Percentiles rank a stretch among this genome's conserved stretches.
Conservation (phyloP, 176 grass and related monocot species). For the Tillandsia fasciculata region DNA sequence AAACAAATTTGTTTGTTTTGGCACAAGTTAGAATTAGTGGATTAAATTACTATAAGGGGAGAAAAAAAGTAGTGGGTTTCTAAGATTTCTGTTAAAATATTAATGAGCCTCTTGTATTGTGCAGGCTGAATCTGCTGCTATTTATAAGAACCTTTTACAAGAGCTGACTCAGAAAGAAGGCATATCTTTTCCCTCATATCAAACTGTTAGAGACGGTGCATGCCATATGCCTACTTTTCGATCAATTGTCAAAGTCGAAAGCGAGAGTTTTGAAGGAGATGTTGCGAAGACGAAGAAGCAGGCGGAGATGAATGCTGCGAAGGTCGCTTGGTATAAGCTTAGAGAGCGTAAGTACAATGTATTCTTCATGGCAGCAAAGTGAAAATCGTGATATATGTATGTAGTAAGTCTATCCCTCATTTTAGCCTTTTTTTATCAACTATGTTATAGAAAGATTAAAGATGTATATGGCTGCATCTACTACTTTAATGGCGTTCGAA, state of each 20-base stretch:
- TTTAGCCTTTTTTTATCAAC: too few relatives aligned
- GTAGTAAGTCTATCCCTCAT: too few relatives aligned
- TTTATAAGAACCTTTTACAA: slow-evolving; percentile 55
- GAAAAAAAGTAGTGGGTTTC: too few relatives aligned
- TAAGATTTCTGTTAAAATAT: slow-evolving; percentile 7
- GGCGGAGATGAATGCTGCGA: slow-evolving; percentile 53
- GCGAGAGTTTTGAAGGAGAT: slow-evolving; percentile 39
- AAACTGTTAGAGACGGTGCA: slow-evolving; percentile 25
- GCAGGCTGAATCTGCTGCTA: slow-evolving; percentile 26
- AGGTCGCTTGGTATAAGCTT: slow-evolving; percentile 43
- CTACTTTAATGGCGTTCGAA: not conserved
- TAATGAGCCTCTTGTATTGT: slow-evolving; percentile 22
- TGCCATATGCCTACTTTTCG: slow-evolving; percentile 20
- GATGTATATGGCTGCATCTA: not conserved
- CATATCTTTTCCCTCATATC: slow-evolving; percentile 41
- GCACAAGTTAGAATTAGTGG: too few relatives aligned
- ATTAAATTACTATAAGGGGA: too few relatives aligned
- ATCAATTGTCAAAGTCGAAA: slow-evolving; percentile 51
- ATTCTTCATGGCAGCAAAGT: not conserved
- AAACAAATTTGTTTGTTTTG: too few relatives aligned
- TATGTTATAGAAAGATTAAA: not conserved
- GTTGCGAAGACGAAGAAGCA: slow-evolving; percentile 58
- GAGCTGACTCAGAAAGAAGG: slow-evolving; percentile 51
- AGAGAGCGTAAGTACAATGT: slow-evolving; percentile 46
- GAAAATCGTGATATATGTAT: too few relatives aligned